Evolutionary conservation across 2,329 filamentous ascomycete species (phyloP).

Genomic region (Trichocomaceae sp.): DNA sequence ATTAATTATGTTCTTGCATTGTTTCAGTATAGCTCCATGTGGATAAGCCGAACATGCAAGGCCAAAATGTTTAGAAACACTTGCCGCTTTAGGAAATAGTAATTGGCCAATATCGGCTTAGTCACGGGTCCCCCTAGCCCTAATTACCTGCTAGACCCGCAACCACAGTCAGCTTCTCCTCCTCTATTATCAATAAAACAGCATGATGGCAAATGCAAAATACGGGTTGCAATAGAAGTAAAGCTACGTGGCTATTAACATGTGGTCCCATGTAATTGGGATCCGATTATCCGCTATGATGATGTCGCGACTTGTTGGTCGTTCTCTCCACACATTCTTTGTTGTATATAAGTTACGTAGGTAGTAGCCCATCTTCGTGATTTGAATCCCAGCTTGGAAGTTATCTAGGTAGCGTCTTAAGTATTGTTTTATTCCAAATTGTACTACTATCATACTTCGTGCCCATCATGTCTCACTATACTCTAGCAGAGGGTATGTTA

Average conservation of each 20-base stretch:
- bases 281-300: neutral
- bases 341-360: neutral
- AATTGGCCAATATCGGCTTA: neutral
- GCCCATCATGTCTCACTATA: slow-evolving; percentile 14
- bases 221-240: too few relatives aligned
- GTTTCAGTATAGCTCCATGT: neutral
- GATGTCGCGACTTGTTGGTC: neutral
- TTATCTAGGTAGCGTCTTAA: neutral
- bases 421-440: neutral
- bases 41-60: neutral
- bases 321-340: neutral
- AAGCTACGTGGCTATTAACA: neutral
- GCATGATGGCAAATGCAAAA: neutral
- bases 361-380: neutral
- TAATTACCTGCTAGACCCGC: too few relatives aligned
- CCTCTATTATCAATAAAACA: too few relatives aligned
- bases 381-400: too few relatives aligned
- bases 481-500: slow-evolving; percentile 23
- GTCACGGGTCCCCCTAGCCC: neutral
- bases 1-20: too few relatives aligned
- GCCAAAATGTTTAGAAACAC: neutral
- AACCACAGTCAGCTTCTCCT: too few relatives aligned
- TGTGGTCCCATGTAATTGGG: neutral
- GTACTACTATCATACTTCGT: neutral
- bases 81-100: neutral